Evolutionary conservation across 192 early-diverging fungal genomes (phyloP).

Genomic region (Coemansia interrupta): DNA sequence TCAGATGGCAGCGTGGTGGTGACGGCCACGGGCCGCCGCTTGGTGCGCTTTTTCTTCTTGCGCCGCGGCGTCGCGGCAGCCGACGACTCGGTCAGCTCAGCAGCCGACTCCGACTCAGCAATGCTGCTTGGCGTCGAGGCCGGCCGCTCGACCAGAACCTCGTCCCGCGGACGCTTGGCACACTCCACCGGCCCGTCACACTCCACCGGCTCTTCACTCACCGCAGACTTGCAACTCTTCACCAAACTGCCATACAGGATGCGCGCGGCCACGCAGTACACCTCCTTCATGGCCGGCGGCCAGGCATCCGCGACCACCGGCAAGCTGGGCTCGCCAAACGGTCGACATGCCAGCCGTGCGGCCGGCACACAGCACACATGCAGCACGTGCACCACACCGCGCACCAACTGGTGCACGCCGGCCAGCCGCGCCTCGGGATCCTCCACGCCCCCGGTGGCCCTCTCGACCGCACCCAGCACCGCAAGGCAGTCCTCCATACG

Average conservation of each 20-base stretch:
- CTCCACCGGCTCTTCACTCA: too few relatives aligned
- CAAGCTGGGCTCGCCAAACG: background rate
- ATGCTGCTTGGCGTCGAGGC: background rate
- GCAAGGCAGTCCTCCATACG: too few relatives aligned
- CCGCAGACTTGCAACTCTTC: too few relatives aligned
- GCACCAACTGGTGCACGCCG: background rate
- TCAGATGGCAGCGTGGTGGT: too few relatives aligned
- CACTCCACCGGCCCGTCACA: too few relatives aligned
- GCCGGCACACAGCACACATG: background rate
- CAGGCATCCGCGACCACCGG: background rate
- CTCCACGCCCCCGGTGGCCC: background rate
- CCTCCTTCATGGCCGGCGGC: too few relatives aligned
- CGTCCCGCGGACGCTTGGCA: too few relatives aligned
- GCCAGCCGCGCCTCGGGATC: background rate
- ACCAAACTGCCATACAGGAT: too few relatives aligned
- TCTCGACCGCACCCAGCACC: background rate
- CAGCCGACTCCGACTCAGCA: background rate
- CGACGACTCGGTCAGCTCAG: background rate
- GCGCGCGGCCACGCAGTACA: too few relatives aligned
- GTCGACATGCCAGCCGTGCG: background rate
- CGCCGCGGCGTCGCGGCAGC: background rate
- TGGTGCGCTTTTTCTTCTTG: slow-evolving; percentile 17
- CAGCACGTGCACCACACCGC: background rate
- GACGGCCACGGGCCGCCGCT: background rate
- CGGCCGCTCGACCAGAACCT: too few relatives aligned